These are phyloP conservation scores for Globisporangium canariense DNA, from an alignment of 352 stramenopile genomes.

Conservation along the genomic window DNA sequence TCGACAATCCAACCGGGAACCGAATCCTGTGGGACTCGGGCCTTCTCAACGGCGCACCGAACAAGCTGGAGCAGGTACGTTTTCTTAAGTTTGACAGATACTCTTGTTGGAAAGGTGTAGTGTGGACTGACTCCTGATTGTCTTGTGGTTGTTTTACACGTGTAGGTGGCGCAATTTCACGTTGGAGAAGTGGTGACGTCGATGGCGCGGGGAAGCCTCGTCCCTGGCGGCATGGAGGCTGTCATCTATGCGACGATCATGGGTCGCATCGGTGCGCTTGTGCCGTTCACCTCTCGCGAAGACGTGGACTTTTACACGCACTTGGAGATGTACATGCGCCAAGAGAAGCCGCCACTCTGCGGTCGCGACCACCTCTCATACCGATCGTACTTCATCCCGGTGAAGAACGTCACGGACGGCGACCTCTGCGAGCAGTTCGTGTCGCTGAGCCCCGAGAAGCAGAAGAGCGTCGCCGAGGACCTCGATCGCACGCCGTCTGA, in stretches of 20 bases:
- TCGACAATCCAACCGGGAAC: conserved; percentile 95
- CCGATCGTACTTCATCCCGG: conserved; percentile 96
- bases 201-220: conserved; percentile 94
- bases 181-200: conserved; percentile 98
- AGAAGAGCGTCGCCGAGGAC: conserved; percentile 94
- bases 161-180: conserved; percentile 92
- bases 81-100: not conserved
- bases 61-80: conserved; percentile 94
- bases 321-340: conserved; percentile 96
- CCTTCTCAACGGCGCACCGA: conserved; percentile 90
- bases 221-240: conserved; percentile 94
- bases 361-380: conserved; percentile 97
- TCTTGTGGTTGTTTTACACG: not conserved
- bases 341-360: conserved; percentile 89
- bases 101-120: not conserved
- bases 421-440: conserved; percentile 98
- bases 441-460: conserved; percentile 90
- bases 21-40: conserved; percentile 96
- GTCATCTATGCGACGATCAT: conserved; percentile 98
- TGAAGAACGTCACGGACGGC: conserved; percentile 98
- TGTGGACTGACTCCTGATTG: not conserved
- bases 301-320: conserved; percentile 99
- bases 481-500: conserved; percentile 95
- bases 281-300: conserved; percentile 96
- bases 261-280: conserved; percentile 94